These are phyloP conservation scores for Neopestalotiopsis rosae DNA, from an alignment of 2,329 filamentous ascomycete species.

Conservation along the genomic window DNA sequence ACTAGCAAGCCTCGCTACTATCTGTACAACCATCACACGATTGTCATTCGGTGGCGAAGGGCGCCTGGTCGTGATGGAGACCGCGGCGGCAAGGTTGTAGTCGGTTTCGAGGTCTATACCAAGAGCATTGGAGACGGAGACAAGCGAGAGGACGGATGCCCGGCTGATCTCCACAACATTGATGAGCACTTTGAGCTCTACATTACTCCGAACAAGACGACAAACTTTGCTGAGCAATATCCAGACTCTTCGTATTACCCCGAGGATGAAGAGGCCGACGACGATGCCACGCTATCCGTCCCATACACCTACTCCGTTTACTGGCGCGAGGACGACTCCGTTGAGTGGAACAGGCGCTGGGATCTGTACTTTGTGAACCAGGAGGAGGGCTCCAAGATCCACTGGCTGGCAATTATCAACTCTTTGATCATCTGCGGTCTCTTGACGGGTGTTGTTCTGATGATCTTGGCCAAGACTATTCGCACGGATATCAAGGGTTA, in stretches of 20 bases:
- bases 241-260: slow-evolving; percentile 65
- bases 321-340: slow-evolving; percentile 79
- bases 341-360: slow-evolving; percentile 88
- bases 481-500: slow-evolving; percentile 79
- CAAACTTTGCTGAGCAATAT: slow-evolving; percentile 51
- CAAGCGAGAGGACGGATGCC: slow-evolving; percentile 71
- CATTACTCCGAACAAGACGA: slow-evolving; percentile 67
- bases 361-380: slow-evolving; percentile 90
- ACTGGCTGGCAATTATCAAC: slow-evolving; percentile 89
- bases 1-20: slow-evolving; percentile 68
- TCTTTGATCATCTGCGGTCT: slow-evolving; percentile 83
- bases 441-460: slow-evolving; percentile 77
- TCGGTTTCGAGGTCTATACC: slow-evolving; percentile 89
- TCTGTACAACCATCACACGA: slow-evolving; percentile 87
- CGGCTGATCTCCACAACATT: slow-evolving; percentile 66
- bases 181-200: slow-evolving; percentile 72
- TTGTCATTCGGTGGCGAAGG: slow-evolving; percentile 79
- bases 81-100: slow-evolving; percentile 77
- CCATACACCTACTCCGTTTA: slow-evolving; percentile 91
- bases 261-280: slow-evolving; percentile 57
- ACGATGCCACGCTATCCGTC: slow-evolving; percentile 71
- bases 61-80: slow-evolving; percentile 73
- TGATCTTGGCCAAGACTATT: slow-evolving; percentile 81
- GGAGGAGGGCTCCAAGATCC: slow-evolving; percentile 79
- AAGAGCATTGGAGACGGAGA: slow-evolving; percentile 74